Base-by-base conservation (phyloP, 208 protist species). In the Borovskyia barvae region DNA sequence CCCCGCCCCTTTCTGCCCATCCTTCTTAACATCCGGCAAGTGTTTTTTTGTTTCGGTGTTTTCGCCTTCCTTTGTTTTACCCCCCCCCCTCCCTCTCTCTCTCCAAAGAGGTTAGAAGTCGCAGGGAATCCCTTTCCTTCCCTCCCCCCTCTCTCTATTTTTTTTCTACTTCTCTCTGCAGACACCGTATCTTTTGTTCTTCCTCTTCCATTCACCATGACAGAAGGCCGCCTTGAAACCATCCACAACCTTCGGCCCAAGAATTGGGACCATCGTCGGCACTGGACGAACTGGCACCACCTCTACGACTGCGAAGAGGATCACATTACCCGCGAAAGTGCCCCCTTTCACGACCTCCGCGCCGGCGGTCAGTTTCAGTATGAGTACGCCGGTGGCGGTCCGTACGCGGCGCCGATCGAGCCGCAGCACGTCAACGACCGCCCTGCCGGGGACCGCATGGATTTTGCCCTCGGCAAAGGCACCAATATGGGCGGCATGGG, bases 281-380 rank as follows among this genome's bases (percentile, higher is more conserved):
- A 93, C 69, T 96, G 90, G 90, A 90, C 90, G 17, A 92, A 96
- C 72, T 93, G 90, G 85, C 86, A 93, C 65, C 86, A 93, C 62
- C 76, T 92, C 47, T 92, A 93, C 59, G 85, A 91, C 79, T 93
- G 85, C 72, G 85, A 89, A 62, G 72, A 80, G 47, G 86, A 96
- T 52, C 90, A 96, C 66, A 70, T 91, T 39, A 73, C 74, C 15
- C 83, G 90, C 40, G 90, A 96, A 71, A 96, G 90, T 53, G 72
- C 70, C 52, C 90, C 90, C 0, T 93, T 96, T 51, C 86, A 96
- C 54, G 90, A 96, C 54, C 80, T 96, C 25, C 86, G 90, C 68
- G 32, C 86, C 12, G 90, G 86, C 29, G 90, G 90, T 24, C 82
- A 93, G 66, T 96, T 96, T 69, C 90, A 96, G 69, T 92, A 93